A percentile compares a stretch with the other conserved stretches of the same genome.
Conservation (phyloP, 2,329 filamentous ascomycete genomes). For the Trichoderma sp. region DNA sequence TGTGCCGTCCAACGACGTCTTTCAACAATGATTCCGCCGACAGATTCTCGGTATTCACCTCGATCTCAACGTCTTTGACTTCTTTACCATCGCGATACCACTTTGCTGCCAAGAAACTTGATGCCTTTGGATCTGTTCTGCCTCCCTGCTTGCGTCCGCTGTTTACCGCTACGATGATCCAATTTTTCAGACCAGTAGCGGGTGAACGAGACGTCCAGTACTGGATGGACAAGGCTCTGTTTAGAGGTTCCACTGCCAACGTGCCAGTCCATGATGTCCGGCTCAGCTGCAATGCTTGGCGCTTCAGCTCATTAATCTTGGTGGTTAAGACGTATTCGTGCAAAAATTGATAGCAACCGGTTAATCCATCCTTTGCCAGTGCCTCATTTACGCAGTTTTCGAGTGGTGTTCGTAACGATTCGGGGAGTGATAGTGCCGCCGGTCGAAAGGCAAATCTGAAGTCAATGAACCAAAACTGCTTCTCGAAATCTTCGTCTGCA, state of each 20-base stretch:
- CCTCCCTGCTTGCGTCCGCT: constrained; percentile 57
- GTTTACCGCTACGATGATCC: constrained; percentile 83
- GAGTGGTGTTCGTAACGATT: constrained; percentile 64
- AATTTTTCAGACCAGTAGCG: constrained; percentile 70
- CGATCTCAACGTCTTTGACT: constrained; percentile 66
- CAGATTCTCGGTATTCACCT: constrained; percentile 65
- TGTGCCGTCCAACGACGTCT: constrained; percentile 73
- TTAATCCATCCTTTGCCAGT: constrained; percentile 69
- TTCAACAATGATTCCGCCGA: constrained; percentile 75
- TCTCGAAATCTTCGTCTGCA: constrained; percentile 77
- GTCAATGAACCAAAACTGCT: constrained; percentile 93
- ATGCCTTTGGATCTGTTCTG: constrained; percentile 43
- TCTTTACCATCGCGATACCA: constrained; percentile 88
- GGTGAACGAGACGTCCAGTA: constrained; percentile 73
- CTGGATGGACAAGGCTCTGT: constrained; percentile 81
- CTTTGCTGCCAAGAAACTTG: constrained; percentile 62
- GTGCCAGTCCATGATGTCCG: constrained; percentile 75
- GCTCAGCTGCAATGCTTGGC: constrained; percentile 72
- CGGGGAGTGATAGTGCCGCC: constrained; percentile 60
- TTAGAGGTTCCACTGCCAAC: constrained; percentile 74
- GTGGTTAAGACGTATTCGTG: constrained; percentile 88
- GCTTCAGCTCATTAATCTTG: constrained; percentile 80
- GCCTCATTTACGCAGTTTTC: constrained; percentile 72
- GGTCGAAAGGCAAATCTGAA: constrained; percentile 82
- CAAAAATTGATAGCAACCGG: constrained; percentile 80